Percentiles rank a stretch among this genome's conserved stretches.
Conservation (phyloP, 106 monocot genomes). For the Dioscorea dumetorum region DNA sequence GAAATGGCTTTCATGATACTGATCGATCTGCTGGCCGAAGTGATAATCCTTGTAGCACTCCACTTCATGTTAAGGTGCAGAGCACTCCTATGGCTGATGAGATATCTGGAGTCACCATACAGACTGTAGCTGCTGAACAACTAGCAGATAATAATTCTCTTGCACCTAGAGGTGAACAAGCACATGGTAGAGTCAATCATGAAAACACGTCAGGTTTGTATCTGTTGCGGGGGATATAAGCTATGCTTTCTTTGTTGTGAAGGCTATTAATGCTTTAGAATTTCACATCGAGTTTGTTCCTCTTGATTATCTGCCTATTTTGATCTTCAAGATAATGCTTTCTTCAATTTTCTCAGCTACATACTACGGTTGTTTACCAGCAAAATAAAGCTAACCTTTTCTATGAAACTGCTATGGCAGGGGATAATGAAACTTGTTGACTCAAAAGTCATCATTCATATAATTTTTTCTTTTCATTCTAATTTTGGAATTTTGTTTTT, state of each 20-base stretch:
- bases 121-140: slow-evolving; percentile 26
- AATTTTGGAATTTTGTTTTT: not conserved
- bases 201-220: slow-evolving; percentile 29
- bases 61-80: slow-evolving; percentile 31
- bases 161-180: slow-evolving; percentile 31
- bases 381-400: no score
- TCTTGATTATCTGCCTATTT: no score
- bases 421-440: not conserved
- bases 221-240: not conserved
- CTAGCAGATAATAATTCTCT: not conserved
- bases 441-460: no score
- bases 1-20: slow-evolving; percentile 49
- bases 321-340: no score
- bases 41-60: slow-evolving; percentile 23
- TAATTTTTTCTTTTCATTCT: no score
- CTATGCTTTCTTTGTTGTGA: not conserved
- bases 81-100: slow-evolving; percentile 32
- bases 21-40: slow-evolving; percentile 22
- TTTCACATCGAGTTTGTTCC: no score
- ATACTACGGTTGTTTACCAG: no score
- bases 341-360: no score
- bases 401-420: no score
- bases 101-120: slow-evolving; percentile 35
- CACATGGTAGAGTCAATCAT: slow-evolving; percentile 22
- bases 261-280: no score